phyloP scores from a whole-genome alignment of 73 alveolate genomes.

The Paramecium sonneborni region DNA sequence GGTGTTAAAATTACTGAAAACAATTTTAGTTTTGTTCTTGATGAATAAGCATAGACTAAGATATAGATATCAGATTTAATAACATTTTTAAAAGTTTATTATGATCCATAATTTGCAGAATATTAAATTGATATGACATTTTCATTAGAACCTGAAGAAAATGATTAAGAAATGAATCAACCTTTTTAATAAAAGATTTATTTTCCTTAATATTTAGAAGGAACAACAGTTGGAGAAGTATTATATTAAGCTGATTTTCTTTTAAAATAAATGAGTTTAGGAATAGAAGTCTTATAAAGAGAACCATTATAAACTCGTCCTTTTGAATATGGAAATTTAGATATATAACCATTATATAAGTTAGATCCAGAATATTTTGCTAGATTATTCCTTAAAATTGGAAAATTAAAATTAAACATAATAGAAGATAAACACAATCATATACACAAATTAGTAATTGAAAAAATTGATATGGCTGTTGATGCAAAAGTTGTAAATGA shows the following conservation, averaged over 20 bases:
- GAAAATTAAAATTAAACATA: neutral
- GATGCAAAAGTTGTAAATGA: neutral
- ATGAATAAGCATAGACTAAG: neutral
- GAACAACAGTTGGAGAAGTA: neutral
- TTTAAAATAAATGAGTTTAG: neutral
- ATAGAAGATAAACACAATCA: neutral
- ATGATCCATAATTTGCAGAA: neutral
- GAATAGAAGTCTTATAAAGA: neutral
- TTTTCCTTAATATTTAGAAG: slow-evolving; percentile 16
- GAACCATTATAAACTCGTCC: neutral
- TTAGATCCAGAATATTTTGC: slow-evolving; percentile 20
- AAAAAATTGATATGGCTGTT: neutral
- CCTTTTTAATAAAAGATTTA: neutral
- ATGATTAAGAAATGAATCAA: neutral
- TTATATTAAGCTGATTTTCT: neutral
- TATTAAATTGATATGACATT: neutral
- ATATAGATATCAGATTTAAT: neutral
- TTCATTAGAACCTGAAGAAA: neutral
- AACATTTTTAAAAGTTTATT: neutral
- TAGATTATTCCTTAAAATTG: neutral
- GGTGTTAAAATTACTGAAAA: neutral
- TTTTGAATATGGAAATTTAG: neutral
- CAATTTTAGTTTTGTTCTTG: neutral
- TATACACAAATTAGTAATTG: neutral
- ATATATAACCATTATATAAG: neutral